Conservation (phyloP, 306 rosid genomes). For the Trifolium pratense region DNA sequence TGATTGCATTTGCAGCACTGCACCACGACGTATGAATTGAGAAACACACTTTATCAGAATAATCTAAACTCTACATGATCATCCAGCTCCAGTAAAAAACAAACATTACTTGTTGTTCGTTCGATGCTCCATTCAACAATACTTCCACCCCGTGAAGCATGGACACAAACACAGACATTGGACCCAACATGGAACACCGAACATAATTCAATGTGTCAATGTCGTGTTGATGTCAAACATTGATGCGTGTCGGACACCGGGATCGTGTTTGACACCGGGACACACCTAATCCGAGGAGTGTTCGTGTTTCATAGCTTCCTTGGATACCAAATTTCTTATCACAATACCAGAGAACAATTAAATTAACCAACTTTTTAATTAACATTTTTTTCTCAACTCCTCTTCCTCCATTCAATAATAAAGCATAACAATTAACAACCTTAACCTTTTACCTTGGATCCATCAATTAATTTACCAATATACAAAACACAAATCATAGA, state of each 20-base stretch:
- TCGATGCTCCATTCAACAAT: slow-evolving; percentile 39
- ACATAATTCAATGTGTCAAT: too few relatives aligned
- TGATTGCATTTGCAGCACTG: slow-evolving; percentile 27
- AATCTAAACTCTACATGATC: slow-evolving; percentile 12
- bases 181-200: too few relatives aligned
- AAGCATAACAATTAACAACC: slow-evolving; percentile 38
- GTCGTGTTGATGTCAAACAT: too few relatives aligned
- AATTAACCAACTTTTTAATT: slow-evolving; percentile 22
- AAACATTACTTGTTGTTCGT: background rate
- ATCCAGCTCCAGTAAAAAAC: background rate
- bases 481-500: slow-evolving; percentile 38
- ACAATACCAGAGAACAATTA: slow-evolving; percentile 8
- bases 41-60: slow-evolving; percentile 13
- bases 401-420: slow-evolving; percentile 15
- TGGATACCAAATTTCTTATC: slow-evolving; percentile 22
- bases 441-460: slow-evolving; percentile 22
- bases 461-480: slow-evolving; percentile 26
- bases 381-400: slow-evolving; percentile 22
- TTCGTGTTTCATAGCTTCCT: background rate
- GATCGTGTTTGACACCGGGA: too few relatives aligned
- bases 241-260: too few relatives aligned
- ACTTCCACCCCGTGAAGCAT: slow-evolving; percentile 5
- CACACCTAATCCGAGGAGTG: too few relatives aligned
- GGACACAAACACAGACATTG: too few relatives aligned
- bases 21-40: background rate